Conservation (phyloP, 371 early-diverging fungal genomes). For the Rhizomucor pusillus region DNA sequence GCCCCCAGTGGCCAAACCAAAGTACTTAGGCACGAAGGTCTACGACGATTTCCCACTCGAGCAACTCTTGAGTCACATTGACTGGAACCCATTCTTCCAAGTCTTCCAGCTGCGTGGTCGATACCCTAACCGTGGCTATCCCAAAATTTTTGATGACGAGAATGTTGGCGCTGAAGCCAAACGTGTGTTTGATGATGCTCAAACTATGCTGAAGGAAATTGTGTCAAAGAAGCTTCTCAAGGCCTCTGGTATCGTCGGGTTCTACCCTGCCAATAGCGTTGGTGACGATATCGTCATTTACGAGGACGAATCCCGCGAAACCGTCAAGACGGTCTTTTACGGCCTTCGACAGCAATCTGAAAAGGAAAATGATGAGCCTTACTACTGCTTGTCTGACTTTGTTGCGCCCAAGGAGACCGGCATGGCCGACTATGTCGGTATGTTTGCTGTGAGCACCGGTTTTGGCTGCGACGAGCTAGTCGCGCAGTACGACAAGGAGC, state of each 20-base stretch:
- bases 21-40: slow-evolving; percentile 77
- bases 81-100: slow-evolving; percentile 97
- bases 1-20: slow-evolving; percentile 70
- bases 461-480: slow-evolving; percentile 86
- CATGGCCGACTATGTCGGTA: slow-evolving; percentile 82
- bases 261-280: slow-evolving; percentile 84
- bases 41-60: slow-evolving; percentile 73
- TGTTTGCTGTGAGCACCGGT: slow-evolving; percentile 87
- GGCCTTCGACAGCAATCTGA: slow-evolving; percentile 77
- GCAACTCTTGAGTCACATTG: slow-evolving; percentile 73
- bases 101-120: slow-evolving; percentile 93
- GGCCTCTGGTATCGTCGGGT: slow-evolving; percentile 79
- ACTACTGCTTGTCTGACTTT: slow-evolving; percentile 88
- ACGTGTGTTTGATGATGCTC: slow-evolving; percentile 84
- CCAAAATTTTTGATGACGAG: slow-evolving; percentile 92
- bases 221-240: slow-evolving; percentile 64
- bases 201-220: slow-evolving; percentile 75
- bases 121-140: slow-evolving; percentile 94
- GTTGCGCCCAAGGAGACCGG: slow-evolving; percentile 76
- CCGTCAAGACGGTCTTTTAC: slow-evolving; percentile 68
- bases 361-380: slow-evolving; percentile 75
- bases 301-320: slow-evolving; percentile 62
- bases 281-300: slow-evolving; percentile 89
- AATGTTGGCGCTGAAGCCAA: slow-evolving; percentile 90
- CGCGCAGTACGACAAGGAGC: slow-evolving; percentile 65